These are phyloP conservation scores for Lycium barbarum DNA, from an alignment of 257 asterid genomes.

Conservation along the genomic window DNA sequence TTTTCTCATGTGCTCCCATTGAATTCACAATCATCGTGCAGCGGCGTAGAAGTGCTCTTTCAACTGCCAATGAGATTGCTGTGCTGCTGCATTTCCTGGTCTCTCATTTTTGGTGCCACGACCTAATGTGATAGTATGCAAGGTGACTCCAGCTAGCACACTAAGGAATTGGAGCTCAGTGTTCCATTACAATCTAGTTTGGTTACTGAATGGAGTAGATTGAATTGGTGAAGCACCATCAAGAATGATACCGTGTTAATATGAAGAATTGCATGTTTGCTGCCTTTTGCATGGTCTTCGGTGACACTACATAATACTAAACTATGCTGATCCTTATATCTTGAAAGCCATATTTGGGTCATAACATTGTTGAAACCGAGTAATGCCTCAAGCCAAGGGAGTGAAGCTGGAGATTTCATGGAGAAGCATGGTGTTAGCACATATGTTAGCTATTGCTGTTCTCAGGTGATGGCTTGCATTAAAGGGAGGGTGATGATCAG, in stretches of 20 bases:
- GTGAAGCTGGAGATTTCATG: slow-evolving; percentile 2
- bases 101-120: background rate
- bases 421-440: background rate
- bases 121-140: background rate
- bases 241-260: background rate
- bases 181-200: background rate
- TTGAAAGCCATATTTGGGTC: slow-evolving; percentile 17
- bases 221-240: background rate
- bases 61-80: background rate
- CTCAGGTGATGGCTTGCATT: slow-evolving; percentile 16
- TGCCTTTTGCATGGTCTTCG: background rate
- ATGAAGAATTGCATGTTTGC: background rate
- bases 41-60: slow-evolving; percentile 9
- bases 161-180: slow-evolving; percentile 15
- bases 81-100: slow-evolving; percentile 15
- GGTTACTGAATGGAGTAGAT: slow-evolving; percentile 7
- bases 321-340: background rate
- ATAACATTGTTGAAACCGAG: background rate
- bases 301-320: background rate
- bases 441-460: too few relatives aligned
- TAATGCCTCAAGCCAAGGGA: slow-evolving; percentile 10
- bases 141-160: background rate
- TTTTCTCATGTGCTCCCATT: slow-evolving; percentile 1
- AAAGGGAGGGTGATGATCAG: background rate
- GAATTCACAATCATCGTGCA: slow-evolving; percentile 5